Base-by-base conservation (phyloP, 768 basidiomycete species). In the Mycena filopes region DNA sequence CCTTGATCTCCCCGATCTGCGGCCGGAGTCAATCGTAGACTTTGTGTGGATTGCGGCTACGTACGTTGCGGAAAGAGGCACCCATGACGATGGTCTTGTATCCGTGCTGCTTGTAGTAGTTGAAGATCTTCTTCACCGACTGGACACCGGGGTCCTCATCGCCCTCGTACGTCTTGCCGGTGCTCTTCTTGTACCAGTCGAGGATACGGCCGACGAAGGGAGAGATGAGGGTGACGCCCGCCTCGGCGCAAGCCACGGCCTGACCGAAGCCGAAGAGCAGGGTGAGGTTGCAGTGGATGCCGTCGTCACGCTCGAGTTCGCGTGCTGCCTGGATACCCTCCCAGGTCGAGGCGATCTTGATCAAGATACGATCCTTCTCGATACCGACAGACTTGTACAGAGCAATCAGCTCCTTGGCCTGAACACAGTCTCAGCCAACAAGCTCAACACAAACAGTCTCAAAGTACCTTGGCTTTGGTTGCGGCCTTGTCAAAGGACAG, bases 31-130 rank as follows among this genome's bases (percentile, higher is more conserved):
- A 66, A 31, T 29, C 40, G 47, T 54, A 58, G 60, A 29, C 20
- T 12, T 33, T 7, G 51, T 45, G 18, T 29, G 40, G 25, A 62
- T 26, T n/a, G n/a, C 55, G 29, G 45, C 25, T 38, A 82, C 92
- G 62, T 71, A 96, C 91, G 85, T 98, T 99, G 77, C 98, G 93
- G 96, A 99, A 98, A 33, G 95, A 97, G 64, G 98, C 98, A 76
- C 97, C 98, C 98, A 99, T 98, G 79, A 99, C 97, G 80, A 99
- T 98, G 72, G 98, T 99, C 75, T 96, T 94, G 88, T 99, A 99
- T 65, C 87, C 86, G 82, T 99, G 88, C 78, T 98, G 96, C 87
- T 98, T 99, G 89, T 99, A 99, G 81, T 96, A 99, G 86, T 97
- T 94, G 89, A 91, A 99, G 84, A 99, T 99, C 81, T 87, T 92